A percentile compares a stretch with the other conserved stretches of the same genome.
Evolutionary conservation across 371 early-diverging fungal genomes (phyloP).

Genomic region (Sporodiniella umbellata): DNA sequence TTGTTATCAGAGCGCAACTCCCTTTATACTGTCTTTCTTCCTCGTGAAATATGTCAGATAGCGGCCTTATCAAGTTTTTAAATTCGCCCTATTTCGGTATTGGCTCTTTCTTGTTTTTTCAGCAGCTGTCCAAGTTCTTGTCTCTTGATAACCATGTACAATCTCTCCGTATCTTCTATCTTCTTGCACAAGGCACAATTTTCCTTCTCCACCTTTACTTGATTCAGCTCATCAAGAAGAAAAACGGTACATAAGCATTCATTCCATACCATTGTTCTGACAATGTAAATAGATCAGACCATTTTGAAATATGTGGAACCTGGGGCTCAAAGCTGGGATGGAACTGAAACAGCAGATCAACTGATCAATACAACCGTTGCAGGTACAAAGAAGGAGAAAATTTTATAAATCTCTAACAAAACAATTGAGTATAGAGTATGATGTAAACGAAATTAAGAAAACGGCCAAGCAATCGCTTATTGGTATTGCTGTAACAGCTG

Average conservation of each 20-base stretch:
- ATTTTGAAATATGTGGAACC: constrained; percentile 38
- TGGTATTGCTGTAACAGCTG: constrained; percentile 61
- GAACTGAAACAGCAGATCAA: constrained; percentile 25
- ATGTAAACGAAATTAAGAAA: constrained; percentile 70
- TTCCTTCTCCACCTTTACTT: constrained; percentile 30
- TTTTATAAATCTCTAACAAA: neutral
- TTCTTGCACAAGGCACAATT: constrained; percentile 25
- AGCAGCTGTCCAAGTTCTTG: constrained; percentile 29
- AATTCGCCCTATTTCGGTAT: constrained; percentile 28
- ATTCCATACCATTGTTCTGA: neutral
- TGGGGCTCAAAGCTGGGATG: constrained; percentile 37
- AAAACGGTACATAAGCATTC: constrained; percentile 34
- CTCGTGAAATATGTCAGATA: neutral
- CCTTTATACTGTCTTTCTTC: neutral
- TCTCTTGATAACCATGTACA: constrained; percentile 30
- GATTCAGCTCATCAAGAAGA: constrained; percentile 27
- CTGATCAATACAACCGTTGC: constrained; percentile 30
- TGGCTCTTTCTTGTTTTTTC: constrained; percentile 27
- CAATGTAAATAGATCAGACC: constrained; percentile 32
- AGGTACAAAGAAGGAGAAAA: constrained; percentile 18
- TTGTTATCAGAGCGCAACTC: neutral
- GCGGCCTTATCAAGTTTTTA: constrained; percentile 2
- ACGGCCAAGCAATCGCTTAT: constrained; percentile 63
- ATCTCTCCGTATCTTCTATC: constrained; percentile 30
- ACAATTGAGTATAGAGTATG: constrained; percentile 58